Evolutionary conservation across 371 early-diverging fungal genomes (phyloP).

Genomic region (Cokeromyces recurvatus): DNA sequence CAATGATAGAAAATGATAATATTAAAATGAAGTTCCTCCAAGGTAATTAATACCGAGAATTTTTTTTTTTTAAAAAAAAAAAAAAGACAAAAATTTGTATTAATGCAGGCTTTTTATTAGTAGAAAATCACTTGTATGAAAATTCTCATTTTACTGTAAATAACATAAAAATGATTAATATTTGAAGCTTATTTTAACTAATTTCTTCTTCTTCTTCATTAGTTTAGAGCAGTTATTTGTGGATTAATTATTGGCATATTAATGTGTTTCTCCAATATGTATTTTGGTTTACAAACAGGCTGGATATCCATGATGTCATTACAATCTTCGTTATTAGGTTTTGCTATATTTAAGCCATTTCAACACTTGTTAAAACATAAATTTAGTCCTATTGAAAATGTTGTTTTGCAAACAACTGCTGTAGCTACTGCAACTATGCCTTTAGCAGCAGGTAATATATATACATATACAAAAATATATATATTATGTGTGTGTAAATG

Average conservation of each 20-base stretch:
- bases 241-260: constrained; percentile 67
- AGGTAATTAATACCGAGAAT: too few relatives aligned
- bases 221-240: constrained; percentile 57
- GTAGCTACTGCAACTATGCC: constrained; percentile 89
- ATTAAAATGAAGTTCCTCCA: too few relatives aligned
- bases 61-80: too few relatives aligned
- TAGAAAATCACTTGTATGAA: too few relatives aligned
- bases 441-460: constrained; percentile 57
- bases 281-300: constrained; percentile 82
- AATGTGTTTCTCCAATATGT: constrained; percentile 82
- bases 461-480: not conserved
- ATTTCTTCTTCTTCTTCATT: not conserved
- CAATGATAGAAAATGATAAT: too few relatives aligned
- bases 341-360: constrained; percentile 66
- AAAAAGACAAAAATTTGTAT: too few relatives aligned
- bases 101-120: too few relatives aligned
- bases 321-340: constrained; percentile 77
- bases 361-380: constrained; percentile 42
- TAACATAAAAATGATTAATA: too few relatives aligned
- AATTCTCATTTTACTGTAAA: too few relatives aligned
- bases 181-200: too few relatives aligned
- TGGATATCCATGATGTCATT: constrained; percentile 89
- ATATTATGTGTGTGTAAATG: not conserved
- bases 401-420: constrained; percentile 75
- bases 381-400: constrained; percentile 78